Evolutionary conservation across 192 early-diverging fungal species (phyloP), one percentile per base, ranked within the genome.

Genomic region (Backusella macrospora): DNA sequence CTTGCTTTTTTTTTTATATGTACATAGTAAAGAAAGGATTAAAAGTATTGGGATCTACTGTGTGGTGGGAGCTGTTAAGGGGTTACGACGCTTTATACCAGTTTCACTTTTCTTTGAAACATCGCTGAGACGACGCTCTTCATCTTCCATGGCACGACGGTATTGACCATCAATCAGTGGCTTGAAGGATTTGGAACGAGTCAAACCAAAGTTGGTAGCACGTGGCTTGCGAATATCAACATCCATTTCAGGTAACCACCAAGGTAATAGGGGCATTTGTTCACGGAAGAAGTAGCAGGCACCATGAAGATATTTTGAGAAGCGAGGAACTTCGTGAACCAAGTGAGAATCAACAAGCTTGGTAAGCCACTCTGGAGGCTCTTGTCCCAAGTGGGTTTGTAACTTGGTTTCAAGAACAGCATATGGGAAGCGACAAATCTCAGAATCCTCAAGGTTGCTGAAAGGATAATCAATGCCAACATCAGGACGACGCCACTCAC

Each of bases 181-280:
- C 43, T 80, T 80, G 49, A 80, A 80, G 7, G 74, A 76, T 47
- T 76, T 80, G 49, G 78, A 80, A 21, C 78, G 78, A 39, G 78
- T 76, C 52, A 80, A 62, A 40, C 78, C 78, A 70, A 75, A 75
- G 40, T 74, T 80, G 40, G 71, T 75, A 49, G 74, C 70, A 15
- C 78, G 64, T 14, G 82, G 85, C 68, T 86, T 86, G 40, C 85
- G 80, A 55, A 86, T 83, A 73, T 86, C 85, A 29, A 81, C 75
- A 42, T 82, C 81, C 85, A 86, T 82, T 55, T 86, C 85, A 12
- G 85, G 83, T 8, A 86, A 62, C 85, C 85, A 86, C 78, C 83
- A 86, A 29, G 85, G 85, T 45, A 86, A 68, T 16, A 86, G 59
- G 1, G 80, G 80, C 15, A 86, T 83, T 12, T 77, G 69, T 16